Percentiles rank a stretch among this genome's conserved stretches.
Conservation (phyloP, 495 filamentous ascomycete genomes). For the Neurospora sp. region DNA sequence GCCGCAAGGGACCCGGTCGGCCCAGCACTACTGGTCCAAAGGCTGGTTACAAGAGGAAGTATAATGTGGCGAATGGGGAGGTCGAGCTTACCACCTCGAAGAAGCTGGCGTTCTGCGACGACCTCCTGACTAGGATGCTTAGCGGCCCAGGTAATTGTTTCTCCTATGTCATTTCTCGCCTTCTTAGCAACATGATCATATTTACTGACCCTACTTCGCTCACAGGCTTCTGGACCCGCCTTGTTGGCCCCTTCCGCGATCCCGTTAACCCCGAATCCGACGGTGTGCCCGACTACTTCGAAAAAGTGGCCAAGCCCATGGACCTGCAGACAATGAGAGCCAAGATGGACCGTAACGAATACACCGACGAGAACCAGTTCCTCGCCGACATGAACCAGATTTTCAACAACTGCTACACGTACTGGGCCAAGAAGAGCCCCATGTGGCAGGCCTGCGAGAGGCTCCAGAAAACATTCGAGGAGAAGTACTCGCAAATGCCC, state of each 20-base stretch:
- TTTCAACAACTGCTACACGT: slow-evolving; percentile 39
- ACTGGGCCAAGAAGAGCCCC: slow-evolving; percentile 30
- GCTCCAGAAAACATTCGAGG: slow-evolving; percentile 40
- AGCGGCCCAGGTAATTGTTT: slow-evolving; percentile 36
- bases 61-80: slow-evolving; percentile 9
- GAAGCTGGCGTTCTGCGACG: slow-evolving; percentile 41
- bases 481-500: slow-evolving; percentile 37
- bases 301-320: slow-evolving; percentile 38
- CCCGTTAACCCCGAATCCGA: slow-evolving; percentile 35
- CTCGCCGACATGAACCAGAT: slow-evolving; percentile 38
- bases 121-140: slow-evolving; percentile 43
- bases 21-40: slow-evolving; percentile 4
- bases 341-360: slow-evolving; percentile 37
- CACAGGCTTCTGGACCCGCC: slow-evolving; percentile 47
- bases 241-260: slow-evolving; percentile 41
- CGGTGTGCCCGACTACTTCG: slow-evolving; percentile 38
- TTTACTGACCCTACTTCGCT: not conserved
- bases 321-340: slow-evolving; percentile 38
- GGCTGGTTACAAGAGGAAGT: slow-evolving; percentile 16
- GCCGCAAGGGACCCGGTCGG: slow-evolving; percentile 9
- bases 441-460: slow-evolving; percentile 37
- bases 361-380: slow-evolving; percentile 33
- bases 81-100: slow-evolving; percentile 25
- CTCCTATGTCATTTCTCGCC: not conserved
- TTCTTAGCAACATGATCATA: not conserved